A percentile compares a stretch with the other conserved stretches of the same genome.
Evolutionary conservation across 768 basidiomycete species (phyloP).

Genomic region (Serendipita indica): DNA sequence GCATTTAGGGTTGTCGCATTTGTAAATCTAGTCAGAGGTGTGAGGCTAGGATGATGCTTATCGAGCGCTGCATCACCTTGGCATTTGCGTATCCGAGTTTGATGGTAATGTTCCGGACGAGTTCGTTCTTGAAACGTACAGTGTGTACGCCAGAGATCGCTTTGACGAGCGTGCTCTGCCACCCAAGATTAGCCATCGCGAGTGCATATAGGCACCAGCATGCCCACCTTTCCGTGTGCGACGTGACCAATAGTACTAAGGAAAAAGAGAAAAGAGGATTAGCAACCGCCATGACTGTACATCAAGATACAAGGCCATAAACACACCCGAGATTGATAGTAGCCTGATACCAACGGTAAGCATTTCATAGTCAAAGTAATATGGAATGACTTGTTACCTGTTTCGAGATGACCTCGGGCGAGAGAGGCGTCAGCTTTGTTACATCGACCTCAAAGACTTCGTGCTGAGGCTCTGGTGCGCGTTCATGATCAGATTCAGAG

Average conservation of each 20-base stretch:
- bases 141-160: conserved; percentile 98
- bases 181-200: background rate
- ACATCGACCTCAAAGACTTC: conserved; percentile 53
- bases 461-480: conserved; percentile 11
- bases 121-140: conserved; percentile 97
- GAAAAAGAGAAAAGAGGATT: conserved; percentile 4
- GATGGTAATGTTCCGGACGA: conserved; percentile 97
- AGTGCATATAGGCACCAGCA: background rate
- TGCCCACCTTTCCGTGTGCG: conserved; percentile 76
- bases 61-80: conserved; percentile 51
- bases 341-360: conserved; percentile 37
- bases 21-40: conserved; percentile 60
- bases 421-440: conserved; percentile 71
- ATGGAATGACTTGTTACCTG: conserved; percentile 38
- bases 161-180: conserved; percentile 64
- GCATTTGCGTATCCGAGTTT: conserved; percentile 99
- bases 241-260: conserved; percentile 89
- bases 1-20: conserved; percentile 88
- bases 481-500: background rate
- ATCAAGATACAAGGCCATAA: background rate
- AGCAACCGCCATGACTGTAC: background rate
- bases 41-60: background rate
- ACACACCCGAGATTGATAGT: conserved; percentile 78
- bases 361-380: background rate
- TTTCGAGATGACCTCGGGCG: conserved; percentile 82